Evolutionary conservation across 768 basidiomycete species (phyloP).

Genomic region (Rhodotorula graminis): DNA sequence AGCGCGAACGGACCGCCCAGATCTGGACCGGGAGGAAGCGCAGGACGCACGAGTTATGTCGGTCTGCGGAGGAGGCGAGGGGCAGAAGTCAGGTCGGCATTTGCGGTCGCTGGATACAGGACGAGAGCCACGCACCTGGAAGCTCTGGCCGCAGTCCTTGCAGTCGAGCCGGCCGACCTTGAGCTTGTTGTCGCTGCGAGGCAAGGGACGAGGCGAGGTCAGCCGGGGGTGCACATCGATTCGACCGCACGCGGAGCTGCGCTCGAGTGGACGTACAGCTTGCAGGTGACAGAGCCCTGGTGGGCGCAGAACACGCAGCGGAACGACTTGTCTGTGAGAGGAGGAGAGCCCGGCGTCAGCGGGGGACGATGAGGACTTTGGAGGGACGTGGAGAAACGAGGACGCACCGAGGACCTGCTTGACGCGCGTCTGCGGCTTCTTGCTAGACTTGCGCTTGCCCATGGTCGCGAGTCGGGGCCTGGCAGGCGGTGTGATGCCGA

Average conservation of each 20-base stretch:
- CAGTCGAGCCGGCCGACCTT: conserved; percentile 38
- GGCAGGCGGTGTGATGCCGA: no score
- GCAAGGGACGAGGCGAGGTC: no score
- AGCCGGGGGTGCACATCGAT: no score
- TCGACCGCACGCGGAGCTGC: not conserved
- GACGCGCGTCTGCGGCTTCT: conserved; percentile 23
- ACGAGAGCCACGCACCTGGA: conserved; percentile 9
- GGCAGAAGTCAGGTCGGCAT: not conserved
- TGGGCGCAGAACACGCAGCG: conserved; percentile 42
- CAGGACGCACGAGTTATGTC: conserved; percentile 22
- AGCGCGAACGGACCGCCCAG: no score
- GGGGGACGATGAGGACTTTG: no score
- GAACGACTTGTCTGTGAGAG: conserved; percentile 36
- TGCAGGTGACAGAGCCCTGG: conserved; percentile 39
- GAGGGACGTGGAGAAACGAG: not conserved
- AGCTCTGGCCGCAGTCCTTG: conserved; percentile 40
- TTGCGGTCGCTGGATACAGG: accelerated
- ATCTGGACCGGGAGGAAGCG: no score
- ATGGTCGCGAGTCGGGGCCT: not conserved
- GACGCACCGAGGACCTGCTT: conserved; percentile 20
- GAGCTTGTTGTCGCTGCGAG: conserved; percentile 32
- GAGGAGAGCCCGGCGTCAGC: not conserved
- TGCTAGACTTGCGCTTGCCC: conserved; percentile 32
- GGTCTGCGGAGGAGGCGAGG: not conserved
- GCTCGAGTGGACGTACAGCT: conserved; percentile 19